Percentiles rank a stretch among this genome's conserved stretches.
phyloP scores from a whole-genome alignment of 2,329 filamentous ascomycete species.

The Westerdykella ornata region DNA sequence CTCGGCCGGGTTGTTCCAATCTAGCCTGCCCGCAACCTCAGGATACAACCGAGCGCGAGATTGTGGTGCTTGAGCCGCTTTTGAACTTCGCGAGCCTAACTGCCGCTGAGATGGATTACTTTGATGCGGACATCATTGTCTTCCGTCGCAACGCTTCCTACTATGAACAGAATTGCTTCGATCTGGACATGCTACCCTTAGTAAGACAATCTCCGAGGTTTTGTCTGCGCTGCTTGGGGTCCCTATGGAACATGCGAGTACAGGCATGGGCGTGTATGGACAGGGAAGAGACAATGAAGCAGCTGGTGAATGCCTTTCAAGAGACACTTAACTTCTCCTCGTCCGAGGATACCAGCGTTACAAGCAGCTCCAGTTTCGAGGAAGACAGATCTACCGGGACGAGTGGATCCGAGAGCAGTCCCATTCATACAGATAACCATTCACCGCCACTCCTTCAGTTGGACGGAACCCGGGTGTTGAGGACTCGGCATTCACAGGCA shows the following conservation, averaged over 20 bases:
- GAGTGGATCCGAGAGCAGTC: conserved; percentile 40
- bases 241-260: conserved; percentile 4
- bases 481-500: too few species aligned
- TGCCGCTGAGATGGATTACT: background rate
- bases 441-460: too few species aligned
- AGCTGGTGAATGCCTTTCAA: too few species aligned
- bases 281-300: background rate
- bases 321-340: too few species aligned
- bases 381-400: too few species aligned
- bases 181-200: background rate
- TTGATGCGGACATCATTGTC: conserved; percentile 4
- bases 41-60: background rate
- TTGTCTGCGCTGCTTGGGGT: conserved; percentile 11
- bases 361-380: too few species aligned
- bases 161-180: conserved; percentile 5
- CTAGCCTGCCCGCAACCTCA: too few species aligned
- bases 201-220: conserved; percentile 1
- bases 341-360: too few species aligned
- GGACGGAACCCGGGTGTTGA: too few species aligned
- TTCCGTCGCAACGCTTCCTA: conserved; percentile 10
- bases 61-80: conserved; percentile 1
- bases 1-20: too few species aligned
- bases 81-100: conserved; percentile 1
- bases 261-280: conserved; percentile 3
- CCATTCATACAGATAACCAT: conserved; percentile 40